Percentiles rank a stretch among this genome's conserved stretches.
phyloP scores from a whole-genome alignment of 2,329 filamentous ascomycete species.

The Xylariaceae sp. region DNA sequence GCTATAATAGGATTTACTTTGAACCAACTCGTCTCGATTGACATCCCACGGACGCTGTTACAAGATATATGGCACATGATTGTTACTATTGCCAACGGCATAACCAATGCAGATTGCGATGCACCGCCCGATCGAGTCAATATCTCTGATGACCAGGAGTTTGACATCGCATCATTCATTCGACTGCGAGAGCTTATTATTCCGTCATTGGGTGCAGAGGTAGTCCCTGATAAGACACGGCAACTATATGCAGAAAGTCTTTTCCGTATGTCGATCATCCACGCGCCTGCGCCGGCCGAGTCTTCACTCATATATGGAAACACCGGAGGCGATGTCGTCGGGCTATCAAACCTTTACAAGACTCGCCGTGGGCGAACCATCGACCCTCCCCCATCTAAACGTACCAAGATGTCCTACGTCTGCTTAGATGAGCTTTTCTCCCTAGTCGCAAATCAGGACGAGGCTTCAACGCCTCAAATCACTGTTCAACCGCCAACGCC shows the following conservation, averaged over 20 bases:
- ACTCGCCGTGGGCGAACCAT: slow-evolving; percentile 75
- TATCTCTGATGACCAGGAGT: slow-evolving; percentile 73
- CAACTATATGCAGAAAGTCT: slow-evolving; percentile 75
- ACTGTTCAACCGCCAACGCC: slow-evolving; percentile 53
- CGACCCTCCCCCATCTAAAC: slow-evolving; percentile 66
- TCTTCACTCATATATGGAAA: slow-evolving; percentile 60
- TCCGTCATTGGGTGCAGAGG: slow-evolving; percentile 69
- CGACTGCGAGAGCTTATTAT: slow-evolving; percentile 75
- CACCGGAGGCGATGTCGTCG: slow-evolving; percentile 47
- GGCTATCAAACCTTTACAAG: slow-evolving; percentile 67
- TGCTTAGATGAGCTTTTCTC: slow-evolving; percentile 81
- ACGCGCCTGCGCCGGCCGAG: slow-evolving; percentile 64
- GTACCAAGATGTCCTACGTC: slow-evolving; percentile 77
- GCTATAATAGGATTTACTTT: slow-evolving; percentile 71
- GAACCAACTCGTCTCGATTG: slow-evolving; percentile 59
- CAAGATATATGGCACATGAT: slow-evolving; percentile 74
- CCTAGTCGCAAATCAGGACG: slow-evolving; percentile 62
- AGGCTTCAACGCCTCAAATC: slow-evolving; percentile 44
- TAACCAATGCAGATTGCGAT: slow-evolving; percentile 68
- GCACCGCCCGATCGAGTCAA: slow-evolving; percentile 51
- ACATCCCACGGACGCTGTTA: slow-evolving; percentile 51
- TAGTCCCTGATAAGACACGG: slow-evolving; percentile 70
- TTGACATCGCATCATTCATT: slow-evolving; percentile 79
- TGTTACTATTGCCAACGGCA: slow-evolving; percentile 69
- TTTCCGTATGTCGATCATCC: slow-evolving; percentile 83